These are phyloP conservation scores for Isochrysis galbana DNA, from an alignment of 78 protist genomes.

Conservation along the genomic window DNA sequence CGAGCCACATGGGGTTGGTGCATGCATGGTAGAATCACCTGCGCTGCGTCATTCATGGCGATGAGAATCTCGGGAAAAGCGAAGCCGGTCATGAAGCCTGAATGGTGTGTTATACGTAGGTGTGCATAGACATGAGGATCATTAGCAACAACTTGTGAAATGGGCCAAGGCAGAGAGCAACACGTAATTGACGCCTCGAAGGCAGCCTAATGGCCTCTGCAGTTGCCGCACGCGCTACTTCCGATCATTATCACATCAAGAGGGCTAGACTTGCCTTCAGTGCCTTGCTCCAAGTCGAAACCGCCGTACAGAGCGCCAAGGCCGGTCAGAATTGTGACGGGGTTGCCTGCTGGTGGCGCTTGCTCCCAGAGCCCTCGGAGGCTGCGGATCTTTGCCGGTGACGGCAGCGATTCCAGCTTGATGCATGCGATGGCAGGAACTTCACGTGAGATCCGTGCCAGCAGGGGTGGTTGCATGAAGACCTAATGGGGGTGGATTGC, in stretches of 20 bases:
- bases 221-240: too few species aligned
- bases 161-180: too few species aligned
- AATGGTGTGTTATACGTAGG: too few species aligned
- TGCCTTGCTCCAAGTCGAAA: not conserved
- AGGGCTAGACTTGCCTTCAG: too few species aligned
- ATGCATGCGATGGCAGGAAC: not conserved
- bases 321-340: not conserved
- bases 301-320: slow-evolving; percentile 15
- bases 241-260: too few species aligned
- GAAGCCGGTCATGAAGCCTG: slow-evolving; percentile 3
- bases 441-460: not conserved
- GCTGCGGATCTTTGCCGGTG: not conserved
- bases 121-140: too few species aligned
- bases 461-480: not conserved
- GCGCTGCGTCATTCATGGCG: not conserved
- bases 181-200: too few species aligned
- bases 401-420: slow-evolving; percentile 4
- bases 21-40: not conserved
- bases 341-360: not conserved
- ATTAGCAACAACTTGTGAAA: too few species aligned
- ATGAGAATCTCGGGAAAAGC: not conserved
- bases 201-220: too few species aligned
- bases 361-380: not conserved
- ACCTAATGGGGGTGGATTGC: too few species aligned
- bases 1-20: too few species aligned